A percentile compares a stretch with the other conserved stretches of the same genome.
Evolutionary conservation across 2,329 filamentous ascomycete genomes (phyloP).

Genomic region (Pseudogymnoascus sp.): DNA sequence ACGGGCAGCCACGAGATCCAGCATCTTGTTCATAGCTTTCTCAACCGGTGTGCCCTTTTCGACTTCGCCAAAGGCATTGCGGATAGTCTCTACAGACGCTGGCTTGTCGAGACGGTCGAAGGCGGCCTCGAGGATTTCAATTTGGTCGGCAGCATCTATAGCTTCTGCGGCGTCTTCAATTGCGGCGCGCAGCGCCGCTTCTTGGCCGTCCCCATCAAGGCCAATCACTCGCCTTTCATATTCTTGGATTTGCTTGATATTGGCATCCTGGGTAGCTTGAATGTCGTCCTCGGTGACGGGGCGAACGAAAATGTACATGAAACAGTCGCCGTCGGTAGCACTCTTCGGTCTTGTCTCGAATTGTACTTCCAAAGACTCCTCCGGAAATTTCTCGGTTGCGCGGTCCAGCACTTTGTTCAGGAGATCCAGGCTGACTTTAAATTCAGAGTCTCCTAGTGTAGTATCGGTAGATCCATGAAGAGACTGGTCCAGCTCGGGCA

Average conservation of each 20-base stretch:
- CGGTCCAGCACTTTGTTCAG: conserved; percentile 73
- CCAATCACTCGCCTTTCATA: conserved; percentile 60
- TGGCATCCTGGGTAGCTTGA: conserved; percentile 62
- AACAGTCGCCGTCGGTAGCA: conserved; percentile 38
- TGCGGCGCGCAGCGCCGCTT: conserved; percentile 13
- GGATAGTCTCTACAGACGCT: not conserved
- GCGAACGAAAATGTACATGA: conserved; percentile 87
- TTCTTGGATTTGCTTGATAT: conserved; percentile 56
- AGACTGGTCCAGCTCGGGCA: conserved; percentile 81
- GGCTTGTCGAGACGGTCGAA: not conserved
- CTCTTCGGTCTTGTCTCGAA: conserved; percentile 64
- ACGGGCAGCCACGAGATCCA: not conserved
- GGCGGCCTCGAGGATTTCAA: not conserved
- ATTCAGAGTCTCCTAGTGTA: conserved; percentile 72
- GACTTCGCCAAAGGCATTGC: not conserved
- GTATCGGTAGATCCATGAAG: conserved; percentile 71
- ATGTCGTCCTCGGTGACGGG: conserved; percentile 71
- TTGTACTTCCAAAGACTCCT: conserved; percentile 68
- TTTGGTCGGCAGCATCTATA: conserved; percentile 12
- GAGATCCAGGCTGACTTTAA: conserved; percentile 70
- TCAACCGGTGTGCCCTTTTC: not conserved
- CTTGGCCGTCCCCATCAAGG: conserved; percentile 35
- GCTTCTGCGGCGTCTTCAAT: conserved; percentile 23
- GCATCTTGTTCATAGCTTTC: not conserved
- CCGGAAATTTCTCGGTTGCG: conserved; percentile 68